Evolutionary conservation across 108 stramenopile species (phyloP), one percentile per base, ranked within the genome.

Genomic region (Cylindrotheca fusiformis): DNA sequence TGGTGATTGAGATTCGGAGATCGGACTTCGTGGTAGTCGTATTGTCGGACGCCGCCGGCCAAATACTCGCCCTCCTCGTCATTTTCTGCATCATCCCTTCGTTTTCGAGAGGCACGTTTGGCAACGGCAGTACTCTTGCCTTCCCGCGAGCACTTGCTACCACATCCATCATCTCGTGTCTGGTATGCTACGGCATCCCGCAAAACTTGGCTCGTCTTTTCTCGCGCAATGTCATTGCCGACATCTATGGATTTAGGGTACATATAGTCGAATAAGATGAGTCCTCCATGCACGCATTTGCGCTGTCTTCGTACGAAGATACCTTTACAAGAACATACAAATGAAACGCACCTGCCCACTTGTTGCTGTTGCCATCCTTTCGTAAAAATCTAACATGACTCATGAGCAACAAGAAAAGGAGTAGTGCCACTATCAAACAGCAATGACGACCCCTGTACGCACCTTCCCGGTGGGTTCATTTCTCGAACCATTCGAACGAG

Each of bases 141-240:
- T 10, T 32, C 51, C 29, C n/a, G 26, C 22, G 12, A 32, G 30
- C 58, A 52, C 36, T 10, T 20, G 27, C 52, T 63, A n/a, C 20
- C 48, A 41, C 10, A 41, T 6, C 10, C 6, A 41, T 6, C 6
- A 14, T 6, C 10, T 10, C 14, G 10, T 41, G 36, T 10, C 6
- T 41, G 36, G 14, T 10, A 14, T 28, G 77, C 58, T 18, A 86
- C 84, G 6, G 91, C 87, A 80, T 93, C 91, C 32, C 91, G 77
- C 31, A 93, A 55, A 20, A 79, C 83, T 69, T 89, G 91, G 31
- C 77, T 77, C 23, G 86, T 74, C 59, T 89, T 89, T 61, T 93
- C 91, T 12, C 87, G 58, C 1, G 91, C 91, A 32, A 78, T 65
- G 1, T 71, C 63, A 26, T 85, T 82, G 30, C 65, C 72, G 12